phyloP scores from a whole-genome alignment of 345 rosid species.

The Moricandia arvensis region DNA sequence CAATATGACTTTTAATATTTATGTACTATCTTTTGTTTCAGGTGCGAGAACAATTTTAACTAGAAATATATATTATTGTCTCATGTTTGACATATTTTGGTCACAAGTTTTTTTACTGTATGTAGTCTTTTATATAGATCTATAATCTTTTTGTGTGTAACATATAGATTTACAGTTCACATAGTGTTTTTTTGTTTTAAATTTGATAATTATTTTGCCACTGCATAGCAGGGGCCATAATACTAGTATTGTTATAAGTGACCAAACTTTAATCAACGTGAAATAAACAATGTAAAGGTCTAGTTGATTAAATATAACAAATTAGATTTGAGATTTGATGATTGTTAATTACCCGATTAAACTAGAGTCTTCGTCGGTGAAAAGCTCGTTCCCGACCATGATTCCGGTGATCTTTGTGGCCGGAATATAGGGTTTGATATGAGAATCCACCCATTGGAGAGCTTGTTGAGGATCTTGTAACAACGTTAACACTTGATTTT shows the following conservation, averaged over 20 bases:
- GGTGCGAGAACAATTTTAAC: too few relatives aligned
- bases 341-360: slow-evolving; percentile 34
- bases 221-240: too few relatives aligned
- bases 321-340: background rate
- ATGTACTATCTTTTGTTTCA: too few relatives aligned
- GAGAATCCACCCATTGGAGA: slow-evolving; percentile 72
- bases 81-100: too few relatives aligned
- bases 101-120: too few relatives aligned
- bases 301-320: background rate
- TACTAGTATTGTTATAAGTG: background rate
- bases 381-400: slow-evolving; percentile 72
- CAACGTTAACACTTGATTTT: slow-evolving; percentile 60
- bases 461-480: slow-evolving; percentile 73
- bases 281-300: background rate
- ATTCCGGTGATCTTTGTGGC: slow-evolving; percentile 74
- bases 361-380: slow-evolving; percentile 48
- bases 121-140: too few relatives aligned
- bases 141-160: too few relatives aligned
- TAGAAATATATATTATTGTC: too few relatives aligned
- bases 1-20: too few relatives aligned
- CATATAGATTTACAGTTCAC: too few relatives aligned
- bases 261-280: background rate
- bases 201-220: too few relatives aligned
- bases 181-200: too few relatives aligned
- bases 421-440: slow-evolving; percentile 64